A percentile compares a stretch with the other conserved stretches of the same genome.
Conservation (phyloP, 176 grass and related monocot species). For the Panicum miliaceum region DNA sequence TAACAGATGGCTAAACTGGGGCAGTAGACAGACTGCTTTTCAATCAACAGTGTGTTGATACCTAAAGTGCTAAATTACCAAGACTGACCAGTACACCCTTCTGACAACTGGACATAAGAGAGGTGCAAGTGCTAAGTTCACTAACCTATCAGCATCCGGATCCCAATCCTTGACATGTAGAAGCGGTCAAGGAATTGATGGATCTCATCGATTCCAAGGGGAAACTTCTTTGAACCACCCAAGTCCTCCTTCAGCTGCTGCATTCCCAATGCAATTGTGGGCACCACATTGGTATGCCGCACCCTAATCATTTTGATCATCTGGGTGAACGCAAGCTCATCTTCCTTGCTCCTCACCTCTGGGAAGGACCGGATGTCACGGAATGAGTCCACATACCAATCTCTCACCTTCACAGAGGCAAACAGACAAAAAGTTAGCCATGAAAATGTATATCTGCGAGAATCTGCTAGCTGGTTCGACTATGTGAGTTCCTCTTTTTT, state of each 20-base stretch:
- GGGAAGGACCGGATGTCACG: constrained; percentile 81
- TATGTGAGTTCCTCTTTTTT: neutral
- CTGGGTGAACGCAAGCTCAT: constrained; percentile 82
- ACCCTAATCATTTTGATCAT: constrained; percentile 94
- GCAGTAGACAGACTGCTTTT: constrained; percentile 9
- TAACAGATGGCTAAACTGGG: constrained; percentile 16
- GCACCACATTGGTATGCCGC: constrained; percentile 89
- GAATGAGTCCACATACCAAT: constrained; percentile 95
- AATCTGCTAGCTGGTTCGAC: constrained; percentile 13
- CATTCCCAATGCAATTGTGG: constrained; percentile 85
- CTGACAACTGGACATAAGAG: neutral
- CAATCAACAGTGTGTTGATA: constrained; percentile 20
- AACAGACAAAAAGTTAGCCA: constrained; percentile 12
- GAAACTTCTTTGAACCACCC: constrained; percentile 43
- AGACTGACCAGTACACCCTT: neutral
- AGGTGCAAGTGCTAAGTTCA: constrained; percentile 1
- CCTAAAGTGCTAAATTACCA: constrained; percentile 14
- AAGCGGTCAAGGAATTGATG: constrained; percentile 93
- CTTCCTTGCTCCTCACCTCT: constrained; percentile 43
- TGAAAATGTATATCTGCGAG: neutral
- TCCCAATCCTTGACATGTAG: constrained; percentile 96
- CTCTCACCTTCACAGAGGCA: constrained; percentile 55
- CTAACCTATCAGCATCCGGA: constrained; percentile 95
- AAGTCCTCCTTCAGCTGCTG: constrained; percentile 88
- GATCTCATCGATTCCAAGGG: constrained; percentile 67